Base-by-base conservation (phyloP, 768 basidiomycete genomes). In the Kwoniella sp. region DNA sequence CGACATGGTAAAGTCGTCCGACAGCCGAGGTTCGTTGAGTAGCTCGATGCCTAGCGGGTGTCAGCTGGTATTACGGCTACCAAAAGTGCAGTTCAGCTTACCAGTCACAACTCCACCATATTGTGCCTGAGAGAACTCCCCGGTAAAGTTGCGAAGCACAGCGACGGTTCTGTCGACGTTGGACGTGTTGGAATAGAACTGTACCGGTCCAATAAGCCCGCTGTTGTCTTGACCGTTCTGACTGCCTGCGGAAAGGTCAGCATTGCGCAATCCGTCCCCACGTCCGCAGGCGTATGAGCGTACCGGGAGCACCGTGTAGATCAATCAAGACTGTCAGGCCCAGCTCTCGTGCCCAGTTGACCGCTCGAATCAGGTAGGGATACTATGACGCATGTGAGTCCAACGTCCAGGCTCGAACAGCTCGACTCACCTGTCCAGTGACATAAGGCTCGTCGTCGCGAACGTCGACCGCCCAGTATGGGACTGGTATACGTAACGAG, bases 181-280 rank as follows among this genome's bases (percentile, higher is more conserved):
- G 1, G 59, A 57, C 3, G 56, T 50, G 39, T 68, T 68, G 25
- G 56, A 45, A 20, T 44, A 41, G 40, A 68, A 68, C 6, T 43
- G 22, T 5, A 64, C 63, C 12, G 45, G 48, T 2, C 66, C 66
- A 1, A 59, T 65, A 26, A 62, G 41, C 0, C 61, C 69, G 45
- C 69, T 70, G 44, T 73, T 68, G 36, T 73, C 71, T 38, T 70
- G 65, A 7, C 70, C 71, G 42, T 73, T 73, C 50, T 73, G 71
- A n/a, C n/a, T n/a, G n/a, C n/a, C n/a, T n/a, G n/a, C n/a, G n/a
- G n/a, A n/a, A n/a, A n/a, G n/a, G n/a, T n/a, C n/a, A n/a, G n/a
- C n/a, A n/a, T n/a, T n/a, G n/a, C n/a, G n/a, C n/a, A n/a, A n/a
- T n/a, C n/a, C n/a, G n/a, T n/a, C n/a, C n/a, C n/a, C n/a, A n/a